phyloP scores from a whole-genome alignment of 805 yeast genomes.

The Wickerhamomyces pijperi region DNA sequence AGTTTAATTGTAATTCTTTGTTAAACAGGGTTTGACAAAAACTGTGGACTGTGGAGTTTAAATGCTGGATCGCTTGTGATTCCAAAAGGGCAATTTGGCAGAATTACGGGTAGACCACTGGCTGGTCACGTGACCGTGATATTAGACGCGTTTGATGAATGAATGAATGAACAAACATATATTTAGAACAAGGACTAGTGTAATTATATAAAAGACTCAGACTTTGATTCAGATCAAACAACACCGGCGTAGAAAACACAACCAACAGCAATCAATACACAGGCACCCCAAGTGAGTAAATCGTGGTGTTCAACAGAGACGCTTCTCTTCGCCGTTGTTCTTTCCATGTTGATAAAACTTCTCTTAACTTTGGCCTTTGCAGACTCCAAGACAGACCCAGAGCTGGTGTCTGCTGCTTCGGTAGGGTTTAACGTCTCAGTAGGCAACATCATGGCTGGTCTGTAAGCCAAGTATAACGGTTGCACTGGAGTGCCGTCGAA shows the following conservation, averaged over 20 bases:
- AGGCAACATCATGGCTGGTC: conserved; percentile 95
- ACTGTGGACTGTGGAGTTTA: too few species aligned
- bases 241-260: background rate
- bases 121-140: too few species aligned
- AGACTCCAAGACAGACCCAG: conserved; percentile 18
- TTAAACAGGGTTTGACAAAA: too few species aligned
- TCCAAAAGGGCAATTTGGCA: too few species aligned
- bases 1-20: too few species aligned
- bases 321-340: conserved; percentile 48
- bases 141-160: too few species aligned
- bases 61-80: too few species aligned
- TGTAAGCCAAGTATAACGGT: conserved; percentile 84
- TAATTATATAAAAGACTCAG: too few species aligned
- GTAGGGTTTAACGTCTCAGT: conserved; percentile 88
- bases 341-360: conserved; percentile 66
- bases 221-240: too few species aligned
- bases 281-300: background rate
- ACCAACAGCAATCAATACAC: background rate
- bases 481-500: conserved; percentile 73
- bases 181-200: too few species aligned
- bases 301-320: background rate
- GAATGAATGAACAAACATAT: too few species aligned
- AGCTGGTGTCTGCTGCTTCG: conserved; percentile 23
- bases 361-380: conserved; percentile 44
- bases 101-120: too few species aligned